Conservation (phyloP, 169 alveolate species). For the Babesia bigemina region DNA sequence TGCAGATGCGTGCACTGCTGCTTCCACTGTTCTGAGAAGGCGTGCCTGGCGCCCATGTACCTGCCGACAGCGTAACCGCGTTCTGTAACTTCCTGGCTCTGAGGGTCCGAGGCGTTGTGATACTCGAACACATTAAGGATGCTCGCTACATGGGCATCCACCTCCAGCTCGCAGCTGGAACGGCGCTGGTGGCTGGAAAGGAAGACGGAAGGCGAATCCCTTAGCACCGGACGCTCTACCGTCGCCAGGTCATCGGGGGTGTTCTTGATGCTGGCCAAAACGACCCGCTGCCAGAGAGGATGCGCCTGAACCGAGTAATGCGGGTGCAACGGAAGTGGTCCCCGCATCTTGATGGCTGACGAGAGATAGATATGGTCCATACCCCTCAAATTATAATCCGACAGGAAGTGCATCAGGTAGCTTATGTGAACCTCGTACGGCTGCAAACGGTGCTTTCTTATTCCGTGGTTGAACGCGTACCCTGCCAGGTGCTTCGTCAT, state of each 20-base stretch:
- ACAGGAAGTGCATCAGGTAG: slow-evolving; percentile 31
- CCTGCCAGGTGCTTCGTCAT: slow-evolving; percentile 31
- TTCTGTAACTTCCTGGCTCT: slow-evolving; percentile 4
- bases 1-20: slow-evolving; percentile 20
- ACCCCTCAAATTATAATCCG: slow-evolving; percentile 30
- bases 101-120: no score
- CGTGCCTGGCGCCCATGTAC: slow-evolving; percentile 19
- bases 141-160: slow-evolving; percentile 30
- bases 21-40: slow-evolving; percentile 22
- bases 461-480: slow-evolving; percentile 8
- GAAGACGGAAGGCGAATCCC: slow-evolving; percentile 41
- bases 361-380: slow-evolving; percentile 33
- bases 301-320: slow-evolving; percentile 13
- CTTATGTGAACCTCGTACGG: slow-evolving; percentile 38
- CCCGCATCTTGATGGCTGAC: slow-evolving; percentile 35
- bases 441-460: slow-evolving; percentile 17
- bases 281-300: slow-evolving; percentile 23
- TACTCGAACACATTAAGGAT: slow-evolving; percentile 27
- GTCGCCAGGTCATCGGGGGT: background rate
- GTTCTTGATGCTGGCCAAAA: background rate
- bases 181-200: slow-evolving; percentile 12
- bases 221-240: background rate
- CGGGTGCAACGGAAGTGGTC: slow-evolving; percentile 30
- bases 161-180: slow-evolving; percentile 29
- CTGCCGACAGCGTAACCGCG: slow-evolving; percentile 19